Conservation (phyloP, 169 alveolate species). For the Ichthyophthirius multifiliis region DNA sequence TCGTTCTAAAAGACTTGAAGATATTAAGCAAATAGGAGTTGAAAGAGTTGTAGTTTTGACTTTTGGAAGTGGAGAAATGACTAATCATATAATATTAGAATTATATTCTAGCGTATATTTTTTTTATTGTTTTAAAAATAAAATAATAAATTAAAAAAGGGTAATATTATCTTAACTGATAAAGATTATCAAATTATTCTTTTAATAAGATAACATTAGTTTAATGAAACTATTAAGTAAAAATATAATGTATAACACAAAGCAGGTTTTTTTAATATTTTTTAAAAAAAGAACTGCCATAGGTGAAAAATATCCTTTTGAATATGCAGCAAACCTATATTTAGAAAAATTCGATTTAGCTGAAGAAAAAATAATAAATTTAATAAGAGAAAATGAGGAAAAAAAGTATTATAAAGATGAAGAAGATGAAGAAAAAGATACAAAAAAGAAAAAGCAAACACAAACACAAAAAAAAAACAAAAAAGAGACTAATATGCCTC, state of each 20-base stretch:
- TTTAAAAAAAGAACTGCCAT: slow-evolving; percentile 32
- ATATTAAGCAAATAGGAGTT: slow-evolving; percentile 83
- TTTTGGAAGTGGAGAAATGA: slow-evolving; percentile 91
- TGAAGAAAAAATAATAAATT: neutral
- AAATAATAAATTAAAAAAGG: slow-evolving; percentile 46
- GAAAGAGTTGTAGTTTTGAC: slow-evolving; percentile 92
- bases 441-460: slow-evolving; percentile 4
- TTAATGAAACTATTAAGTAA: slow-evolving; percentile 57
- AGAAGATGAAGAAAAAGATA: neutral
- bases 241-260: neutral
- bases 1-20: slow-evolving; percentile 71
- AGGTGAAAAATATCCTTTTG: slow-evolving; percentile 65
- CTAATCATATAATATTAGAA: slow-evolving; percentile 90
- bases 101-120: slow-evolving; percentile 80
- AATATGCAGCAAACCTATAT: slow-evolving; percentile 50
- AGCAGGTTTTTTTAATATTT: neutral
- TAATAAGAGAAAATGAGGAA: neutral
- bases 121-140: too few species aligned
- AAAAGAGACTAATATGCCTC: neutral
- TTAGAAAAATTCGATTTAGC: slow-evolving; percentile 41
- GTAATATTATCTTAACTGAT: slow-evolving; percentile 93
- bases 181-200: slow-evolving; percentile 82
- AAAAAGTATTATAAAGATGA: slow-evolving; percentile 23
- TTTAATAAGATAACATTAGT: slow-evolving; percentile 70
- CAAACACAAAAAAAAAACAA: neutral